Base-by-base conservation (phyloP, 192 early-diverging fungal genomes). In the Gamsiella multidivaricata region DNA sequence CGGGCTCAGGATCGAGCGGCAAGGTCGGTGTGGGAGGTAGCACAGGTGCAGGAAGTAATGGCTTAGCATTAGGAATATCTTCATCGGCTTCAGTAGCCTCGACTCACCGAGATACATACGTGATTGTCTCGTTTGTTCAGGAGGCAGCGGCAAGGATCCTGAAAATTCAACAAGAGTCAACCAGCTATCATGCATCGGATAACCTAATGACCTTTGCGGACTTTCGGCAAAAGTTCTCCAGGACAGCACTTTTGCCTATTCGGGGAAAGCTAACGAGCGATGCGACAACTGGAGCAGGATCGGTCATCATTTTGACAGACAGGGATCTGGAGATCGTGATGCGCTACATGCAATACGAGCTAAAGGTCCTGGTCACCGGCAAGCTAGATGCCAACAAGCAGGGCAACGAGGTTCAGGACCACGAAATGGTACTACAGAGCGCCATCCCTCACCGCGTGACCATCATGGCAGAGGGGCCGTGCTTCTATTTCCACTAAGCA, bases 171-270 rank as follows among this genome's bases (percentile, higher is more conserved):
- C 65, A 78, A 43, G 74, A 78, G n/a, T 32, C 54, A 17, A 54
- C 70, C 54, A 33, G 81, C 42, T 55, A 81, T 46, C 36, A 61
- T 18, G 47, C 36, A 18, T 49, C 59, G 8, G 42, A 79, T 45
- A 72, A 81, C 14, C 36, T 81, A 0, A 76, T 81, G 80, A 81
- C 71, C 14, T 68, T 81, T 61, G 54, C 60, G 4, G 80, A 81
- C 11, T 81, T 81, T 29, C 59, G 66, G 9, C 63, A 72, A 54
- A 72, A 68, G 51, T 81, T 69, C 29, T 67, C 80, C 3, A 50
- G 70, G 37, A 81, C 67, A 17, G 72, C 70, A 23, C 28, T 81
- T 0, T 51, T 60, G 28, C 74, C 74, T 23, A 33, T 78, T 22
- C 39, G 66, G 20, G 54, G 65, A 9, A 69, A 62, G 26, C 36